phyloP scores from a whole-genome alignment of 2,329 filamentous ascomycete species.

The Colletotrichum sansevieriae region DNA sequence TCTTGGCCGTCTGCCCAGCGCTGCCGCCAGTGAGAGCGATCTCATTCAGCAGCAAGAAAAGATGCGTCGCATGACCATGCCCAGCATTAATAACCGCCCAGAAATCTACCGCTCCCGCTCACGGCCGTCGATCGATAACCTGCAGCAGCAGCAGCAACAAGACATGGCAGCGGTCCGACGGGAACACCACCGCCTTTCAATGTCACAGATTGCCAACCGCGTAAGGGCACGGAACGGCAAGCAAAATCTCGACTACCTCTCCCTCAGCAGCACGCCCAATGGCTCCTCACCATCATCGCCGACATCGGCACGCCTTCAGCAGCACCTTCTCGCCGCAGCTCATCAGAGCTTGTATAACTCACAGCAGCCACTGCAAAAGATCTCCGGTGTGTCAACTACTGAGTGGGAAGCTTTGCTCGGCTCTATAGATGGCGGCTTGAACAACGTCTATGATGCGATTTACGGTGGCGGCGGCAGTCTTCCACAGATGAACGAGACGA shows the following conservation, averaged over 20 bases:
- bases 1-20: constrained; percentile 56
- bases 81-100: constrained; percentile 52
- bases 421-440: constrained; percentile 82
- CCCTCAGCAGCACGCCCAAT: constrained; percentile 61
- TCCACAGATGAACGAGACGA: constrained; percentile 59
- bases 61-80: constrained; percentile 68
- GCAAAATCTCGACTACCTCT: constrained; percentile 71
- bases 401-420: constrained; percentile 89
- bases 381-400: constrained; percentile 66
- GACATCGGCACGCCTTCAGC: constrained; percentile 57
- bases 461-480: constrained; percentile 74
- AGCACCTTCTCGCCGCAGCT: constrained; percentile 36
- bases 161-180: constrained; percentile 58
- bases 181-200: constrained; percentile 61
- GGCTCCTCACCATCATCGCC: constrained; percentile 65
- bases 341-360: constrained; percentile 51
- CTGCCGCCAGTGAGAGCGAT: constrained; percentile 66
- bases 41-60: constrained; percentile 69
- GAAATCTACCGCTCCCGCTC: constrained; percentile 57
- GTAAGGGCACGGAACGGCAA: constrained; percentile 47
- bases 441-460: constrained; percentile 88
- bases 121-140: constrained; percentile 63
- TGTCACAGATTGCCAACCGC: constrained; percentile 57
- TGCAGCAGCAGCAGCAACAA: constrained; percentile 43
- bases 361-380: constrained; percentile 55